Conservation (phyloP, 2,329 filamentous ascomycete species). For the Penicillium polonicum region DNA sequence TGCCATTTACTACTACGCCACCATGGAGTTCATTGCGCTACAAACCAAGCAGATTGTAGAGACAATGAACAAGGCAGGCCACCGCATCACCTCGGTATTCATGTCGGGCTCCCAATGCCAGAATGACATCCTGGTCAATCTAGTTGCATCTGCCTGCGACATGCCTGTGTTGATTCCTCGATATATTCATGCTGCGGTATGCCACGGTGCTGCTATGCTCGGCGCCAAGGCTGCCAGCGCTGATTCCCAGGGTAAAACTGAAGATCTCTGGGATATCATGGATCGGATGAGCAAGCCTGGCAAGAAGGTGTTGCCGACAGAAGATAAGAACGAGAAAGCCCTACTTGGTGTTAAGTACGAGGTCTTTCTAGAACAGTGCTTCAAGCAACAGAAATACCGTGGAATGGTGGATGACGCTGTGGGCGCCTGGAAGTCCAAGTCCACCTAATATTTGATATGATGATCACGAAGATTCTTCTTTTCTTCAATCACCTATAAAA, state of each 20-base stretch:
- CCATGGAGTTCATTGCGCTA: conserved; percentile 95
- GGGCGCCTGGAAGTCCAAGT: conserved; percentile 41
- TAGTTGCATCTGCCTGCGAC: conserved; percentile 84
- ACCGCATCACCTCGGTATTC: conserved; percentile 88
- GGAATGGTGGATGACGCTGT: conserved; percentile 68
- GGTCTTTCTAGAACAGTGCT: conserved; percentile 91
- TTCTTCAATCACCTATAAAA: not conserved
- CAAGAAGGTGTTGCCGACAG: conserved; percentile 73
- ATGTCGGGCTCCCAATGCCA: conserved; percentile 99
- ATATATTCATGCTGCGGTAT: conserved; percentile 93
- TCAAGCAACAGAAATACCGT: conserved; percentile 79
- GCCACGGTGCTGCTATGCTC: conserved; percentile 97
- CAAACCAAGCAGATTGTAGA: conserved; percentile 94
- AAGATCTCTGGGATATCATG: conserved; percentile 95
- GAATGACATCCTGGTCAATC: conserved; percentile 85
- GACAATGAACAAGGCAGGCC: conserved; percentile 86
- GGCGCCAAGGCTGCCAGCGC: conserved; percentile 94
- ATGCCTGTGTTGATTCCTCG: conserved; percentile 92
- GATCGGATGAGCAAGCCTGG: conserved; percentile 95
- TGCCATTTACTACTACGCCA: conserved; percentile 85
- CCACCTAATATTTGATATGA: conserved; percentile 4
- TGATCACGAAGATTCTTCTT: not conserved
- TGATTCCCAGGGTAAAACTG: conserved; percentile 71
- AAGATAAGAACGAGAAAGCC: conserved; percentile 70
- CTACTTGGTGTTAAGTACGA: conserved; percentile 87